A percentile compares a stretch with the other conserved stretches of the same genome.
Conservation (phyloP, 2,329 filamentous ascomycete species). For the Dothidotthia symphoricarpi region DNA sequence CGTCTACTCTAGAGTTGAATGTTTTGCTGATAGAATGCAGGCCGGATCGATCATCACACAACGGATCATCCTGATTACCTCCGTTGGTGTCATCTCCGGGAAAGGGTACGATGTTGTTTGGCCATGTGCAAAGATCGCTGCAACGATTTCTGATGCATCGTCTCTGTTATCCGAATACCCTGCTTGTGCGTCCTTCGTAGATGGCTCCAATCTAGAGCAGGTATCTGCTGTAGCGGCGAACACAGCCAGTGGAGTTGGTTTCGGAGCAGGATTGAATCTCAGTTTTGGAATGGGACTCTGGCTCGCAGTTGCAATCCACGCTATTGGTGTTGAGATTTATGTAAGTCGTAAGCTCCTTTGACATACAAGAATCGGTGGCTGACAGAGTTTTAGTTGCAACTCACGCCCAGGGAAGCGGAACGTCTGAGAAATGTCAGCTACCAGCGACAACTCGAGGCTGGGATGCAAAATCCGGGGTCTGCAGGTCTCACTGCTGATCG, state of each 20-base stretch:
- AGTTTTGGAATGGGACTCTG: constrained; percentile 56
- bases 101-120: constrained; percentile 39
- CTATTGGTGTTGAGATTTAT: constrained; percentile 42
- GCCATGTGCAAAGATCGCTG: constrained; percentile 53
- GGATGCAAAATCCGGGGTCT: constrained; percentile 48
- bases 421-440: constrained; percentile 57
- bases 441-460: constrained; percentile 56
- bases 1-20: background rate
- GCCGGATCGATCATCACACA: constrained; percentile 54
- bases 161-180: constrained; percentile 42
- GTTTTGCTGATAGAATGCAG: constrained; percentile 26
- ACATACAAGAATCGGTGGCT: background rate
- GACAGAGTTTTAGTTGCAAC: constrained; percentile 16
- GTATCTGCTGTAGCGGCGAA: constrained; percentile 24
- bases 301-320: constrained; percentile 55
- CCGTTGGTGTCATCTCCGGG: constrained; percentile 43
- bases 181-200: constrained; percentile 45
- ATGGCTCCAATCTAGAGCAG: constrained; percentile 28
- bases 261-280: constrained; percentile 48
- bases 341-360: constrained; percentile 37
- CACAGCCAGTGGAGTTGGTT: constrained; percentile 24
- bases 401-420: constrained; percentile 55
- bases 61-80: constrained; percentile 50
- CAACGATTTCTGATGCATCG: constrained; percentile 22
- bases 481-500: constrained; percentile 28